Percentiles rank a stretch among this genome's conserved stretches.
Evolutionary conservation across 768 basidiomycete species (phyloP).

Genomic region (Lactarius pseudohatsudake): DNA sequence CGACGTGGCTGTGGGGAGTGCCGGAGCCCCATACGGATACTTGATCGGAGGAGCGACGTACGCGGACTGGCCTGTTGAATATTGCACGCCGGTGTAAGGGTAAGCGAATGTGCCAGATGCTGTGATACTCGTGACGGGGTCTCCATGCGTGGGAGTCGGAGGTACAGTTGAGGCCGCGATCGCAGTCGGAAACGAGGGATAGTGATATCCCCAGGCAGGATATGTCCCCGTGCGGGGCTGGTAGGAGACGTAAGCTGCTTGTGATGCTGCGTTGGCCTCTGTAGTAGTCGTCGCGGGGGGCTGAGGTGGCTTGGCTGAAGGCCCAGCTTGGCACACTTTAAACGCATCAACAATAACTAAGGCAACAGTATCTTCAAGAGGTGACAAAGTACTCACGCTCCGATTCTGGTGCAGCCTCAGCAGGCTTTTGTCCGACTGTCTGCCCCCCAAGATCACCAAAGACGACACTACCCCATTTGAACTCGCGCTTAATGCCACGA

Average conservation of each 20-base stretch:
- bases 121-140: slow-evolving; percentile 5
- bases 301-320: slow-evolving; percentile 7
- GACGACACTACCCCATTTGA: slow-evolving; percentile 80
- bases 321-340: slow-evolving; percentile 3
- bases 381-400: slow-evolving; percentile 43
- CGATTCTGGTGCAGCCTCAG: slow-evolving; percentile 48
- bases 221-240: slow-evolving; percentile 13
- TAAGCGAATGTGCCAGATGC: slow-evolving; percentile 20
- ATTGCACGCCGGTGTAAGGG: slow-evolving; percentile 18
- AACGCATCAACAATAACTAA: slow-evolving; percentile 10
- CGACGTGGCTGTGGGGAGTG: neutral
- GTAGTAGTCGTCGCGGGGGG: neutral
- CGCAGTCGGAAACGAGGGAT: slow-evolving; percentile 5
- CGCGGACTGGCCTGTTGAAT: slow-evolving; percentile 17
- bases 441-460: slow-evolving; percentile 72
- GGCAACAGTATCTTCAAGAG: slow-evolving; percentile 1
- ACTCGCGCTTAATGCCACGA: slow-evolving; percentile 66
- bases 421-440: slow-evolving; percentile 66
- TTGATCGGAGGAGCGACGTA: slow-evolving; percentile 24
- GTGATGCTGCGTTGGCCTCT: slow-evolving; percentile 2
- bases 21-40: slow-evolving; percentile 26
- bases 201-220: slow-evolving; percentile 22
- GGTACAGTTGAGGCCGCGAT: neutral
- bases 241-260: slow-evolving; percentile 6
- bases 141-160: slow-evolving; percentile 8